These are phyloP conservation scores for Fusarium poae DNA, from an alignment of 2,329 filamentous ascomycete genomes.

Conservation along the genomic window DNA sequence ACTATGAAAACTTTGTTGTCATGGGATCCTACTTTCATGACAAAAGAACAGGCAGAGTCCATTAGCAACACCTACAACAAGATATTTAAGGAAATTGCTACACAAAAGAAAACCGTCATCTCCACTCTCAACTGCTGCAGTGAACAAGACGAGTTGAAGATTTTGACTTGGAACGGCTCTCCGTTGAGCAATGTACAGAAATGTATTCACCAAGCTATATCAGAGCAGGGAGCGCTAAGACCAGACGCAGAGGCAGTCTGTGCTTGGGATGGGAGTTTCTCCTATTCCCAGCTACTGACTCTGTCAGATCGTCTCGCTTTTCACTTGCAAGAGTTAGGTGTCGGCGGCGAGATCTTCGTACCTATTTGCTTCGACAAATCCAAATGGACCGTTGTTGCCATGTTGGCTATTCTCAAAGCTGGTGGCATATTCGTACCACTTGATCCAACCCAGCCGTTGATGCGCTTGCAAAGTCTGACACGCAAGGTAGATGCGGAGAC, in stretches of 20 bases:
- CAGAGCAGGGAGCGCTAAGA: slow-evolving; percentile 52
- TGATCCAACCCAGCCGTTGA: slow-evolving; percentile 40
- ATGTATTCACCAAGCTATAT: slow-evolving; percentile 60
- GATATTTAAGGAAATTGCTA: slow-evolving; percentile 59
- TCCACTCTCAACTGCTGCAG: slow-evolving; percentile 63
- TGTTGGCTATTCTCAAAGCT: slow-evolving; percentile 48
- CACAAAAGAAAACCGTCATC: slow-evolving; percentile 55
- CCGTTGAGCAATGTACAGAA: slow-evolving; percentile 48
- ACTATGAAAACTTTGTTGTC: slow-evolving; percentile 45
- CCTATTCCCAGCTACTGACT: slow-evolving; percentile 57
- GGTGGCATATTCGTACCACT: slow-evolving; percentile 46
- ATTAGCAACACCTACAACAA: slow-evolving; percentile 64
- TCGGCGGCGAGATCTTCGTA: slow-evolving; percentile 49
- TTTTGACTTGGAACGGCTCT: slow-evolving; percentile 51
- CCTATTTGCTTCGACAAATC: slow-evolving; percentile 51
- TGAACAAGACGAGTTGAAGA: slow-evolving; percentile 64
- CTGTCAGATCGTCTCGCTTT: slow-evolving; percentile 55
- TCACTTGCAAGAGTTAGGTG: slow-evolving; percentile 24
- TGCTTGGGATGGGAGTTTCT: slow-evolving; percentile 60
- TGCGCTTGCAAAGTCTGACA: slow-evolving; percentile 29
- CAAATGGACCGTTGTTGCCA: slow-evolving; percentile 47
- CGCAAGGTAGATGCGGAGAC: slow-evolving; percentile 36
- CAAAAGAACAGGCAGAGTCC: slow-evolving; percentile 58
- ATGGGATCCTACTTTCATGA: slow-evolving; percentile 57
- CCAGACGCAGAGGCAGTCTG: slow-evolving; percentile 56